Conservation (phyloP, 345 rosid genomes). For the Lenwebbia sp. region DNA sequence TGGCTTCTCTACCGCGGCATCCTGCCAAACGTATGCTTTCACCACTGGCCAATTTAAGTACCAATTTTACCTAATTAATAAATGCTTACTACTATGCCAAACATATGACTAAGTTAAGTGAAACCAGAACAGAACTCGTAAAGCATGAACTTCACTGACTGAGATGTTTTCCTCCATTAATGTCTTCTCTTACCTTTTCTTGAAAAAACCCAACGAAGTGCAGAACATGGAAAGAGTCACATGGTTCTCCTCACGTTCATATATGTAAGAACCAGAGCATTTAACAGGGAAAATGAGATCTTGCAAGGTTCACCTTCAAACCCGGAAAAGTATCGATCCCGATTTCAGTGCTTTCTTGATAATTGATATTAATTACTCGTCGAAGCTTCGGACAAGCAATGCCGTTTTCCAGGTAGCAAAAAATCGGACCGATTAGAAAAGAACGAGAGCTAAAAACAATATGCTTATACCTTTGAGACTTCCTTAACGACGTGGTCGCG, state of each 20-base stretch:
- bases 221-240: not conserved
- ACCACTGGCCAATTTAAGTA: not conserved
- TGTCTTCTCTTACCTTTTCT: not conserved
- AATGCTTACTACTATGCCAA: not conserved
- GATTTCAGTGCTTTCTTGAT: not conserved
- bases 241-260: not conserved
- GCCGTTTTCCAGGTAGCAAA: too few species aligned
- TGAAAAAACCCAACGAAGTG: not conserved
- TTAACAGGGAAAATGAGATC: not conserved
- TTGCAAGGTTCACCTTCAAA: not conserved
- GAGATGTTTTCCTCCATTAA: not conserved
- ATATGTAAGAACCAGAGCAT: not conserved
- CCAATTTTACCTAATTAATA: not conserved
- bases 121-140: not conserved
- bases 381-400: not conserved
- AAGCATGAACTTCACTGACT: not conserved
- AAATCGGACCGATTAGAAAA: not conserved
- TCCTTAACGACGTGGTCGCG: slow-evolving; percentile 20
- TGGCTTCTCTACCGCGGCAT: not conserved
- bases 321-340: not conserved
- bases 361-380: not conserved
- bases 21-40: not conserved
- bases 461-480: slow-evolving; percentile 38
- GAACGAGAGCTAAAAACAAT: not conserved
- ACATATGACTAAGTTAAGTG: not conserved